Percentiles rank a stretch among this genome's conserved stretches.
Conservation (phyloP, 108 stramenopile species). For the Skeletonema potamos region DNA sequence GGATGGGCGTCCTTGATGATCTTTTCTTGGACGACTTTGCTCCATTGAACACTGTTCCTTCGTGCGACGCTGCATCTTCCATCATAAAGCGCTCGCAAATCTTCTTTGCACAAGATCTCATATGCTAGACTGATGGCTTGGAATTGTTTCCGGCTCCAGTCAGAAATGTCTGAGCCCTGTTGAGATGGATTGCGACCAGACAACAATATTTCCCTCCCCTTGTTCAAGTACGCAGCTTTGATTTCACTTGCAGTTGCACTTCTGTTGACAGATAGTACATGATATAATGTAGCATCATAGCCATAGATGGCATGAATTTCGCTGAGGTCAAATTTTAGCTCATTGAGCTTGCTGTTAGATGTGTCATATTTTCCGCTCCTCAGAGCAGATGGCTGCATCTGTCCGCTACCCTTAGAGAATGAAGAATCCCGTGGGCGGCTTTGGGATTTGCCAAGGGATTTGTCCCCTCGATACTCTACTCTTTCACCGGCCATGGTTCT, state of each 20-base stretch:
- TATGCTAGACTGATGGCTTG: neutral
- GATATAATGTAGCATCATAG: neutral
- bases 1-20: neutral
- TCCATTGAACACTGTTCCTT: neutral
- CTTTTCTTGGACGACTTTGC: conserved; percentile 1
- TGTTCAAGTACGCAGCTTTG: neutral
- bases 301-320: neutral
- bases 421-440: neutral
- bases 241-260: neutral
- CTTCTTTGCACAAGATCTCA: neutral
- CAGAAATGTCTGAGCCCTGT: neutral
- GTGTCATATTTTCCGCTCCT: neutral
- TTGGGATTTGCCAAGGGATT: neutral
- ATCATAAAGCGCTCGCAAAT: conserved; percentile 1
- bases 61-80: neutral
- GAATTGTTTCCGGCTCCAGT: neutral
- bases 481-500: neutral
- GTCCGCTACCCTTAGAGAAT: neutral
- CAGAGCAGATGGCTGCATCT: neutral
- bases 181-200: neutral
- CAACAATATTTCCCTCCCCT: neutral
- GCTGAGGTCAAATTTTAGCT: neutral
- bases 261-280: neutral
- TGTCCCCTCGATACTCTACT: neutral
- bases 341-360: neutral